Percentiles rank a stretch among this genome's conserved stretches.
Conservation (phyloP, 306 rosid species). For the Sicyos edulis region DNA sequence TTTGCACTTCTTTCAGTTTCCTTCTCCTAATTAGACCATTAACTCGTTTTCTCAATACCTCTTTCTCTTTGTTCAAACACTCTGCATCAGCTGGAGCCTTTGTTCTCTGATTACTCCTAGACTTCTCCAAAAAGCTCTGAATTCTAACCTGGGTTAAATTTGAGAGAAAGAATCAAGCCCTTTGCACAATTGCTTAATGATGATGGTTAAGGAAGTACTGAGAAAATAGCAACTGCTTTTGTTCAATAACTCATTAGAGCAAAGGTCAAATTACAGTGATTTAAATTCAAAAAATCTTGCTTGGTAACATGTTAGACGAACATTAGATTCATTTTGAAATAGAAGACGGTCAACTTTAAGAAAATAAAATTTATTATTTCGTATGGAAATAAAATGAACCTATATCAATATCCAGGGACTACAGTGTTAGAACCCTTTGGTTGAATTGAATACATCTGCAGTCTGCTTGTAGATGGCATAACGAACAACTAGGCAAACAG, state of each 20-base stretch:
- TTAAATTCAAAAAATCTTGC: not conserved
- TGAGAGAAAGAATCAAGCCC: constrained; percentile 6
- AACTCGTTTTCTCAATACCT: constrained; percentile 48
- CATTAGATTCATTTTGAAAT: not conserved
- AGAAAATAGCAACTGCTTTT: not conserved
- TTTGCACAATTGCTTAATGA: not conserved
- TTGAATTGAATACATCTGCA: not conserved
- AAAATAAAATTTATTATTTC: not conserved
- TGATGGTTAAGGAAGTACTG: not conserved
- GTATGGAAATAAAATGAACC: not conserved
- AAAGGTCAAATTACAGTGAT: constrained; percentile 1
- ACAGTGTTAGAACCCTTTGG: not conserved
- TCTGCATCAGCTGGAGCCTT: constrained; percentile 33
- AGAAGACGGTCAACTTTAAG: not conserved
- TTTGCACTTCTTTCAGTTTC: constrained; percentile 48
- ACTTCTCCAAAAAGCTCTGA: constrained; percentile 56
- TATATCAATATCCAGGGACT: not conserved
- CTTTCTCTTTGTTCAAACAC: constrained; percentile 43
- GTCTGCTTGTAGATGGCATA: not conserved
- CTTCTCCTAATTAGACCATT: constrained; percentile 51
- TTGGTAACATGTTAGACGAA: not conserved
- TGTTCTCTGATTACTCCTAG: constrained; percentile 36
- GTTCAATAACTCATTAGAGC: not conserved
- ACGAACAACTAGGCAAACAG: not conserved
- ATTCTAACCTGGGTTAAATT: constrained; percentile 47